Conservation (phyloP, 2,329 filamentous ascomycete species). For the Pseudocercospora pini-densiflorae region DNA sequence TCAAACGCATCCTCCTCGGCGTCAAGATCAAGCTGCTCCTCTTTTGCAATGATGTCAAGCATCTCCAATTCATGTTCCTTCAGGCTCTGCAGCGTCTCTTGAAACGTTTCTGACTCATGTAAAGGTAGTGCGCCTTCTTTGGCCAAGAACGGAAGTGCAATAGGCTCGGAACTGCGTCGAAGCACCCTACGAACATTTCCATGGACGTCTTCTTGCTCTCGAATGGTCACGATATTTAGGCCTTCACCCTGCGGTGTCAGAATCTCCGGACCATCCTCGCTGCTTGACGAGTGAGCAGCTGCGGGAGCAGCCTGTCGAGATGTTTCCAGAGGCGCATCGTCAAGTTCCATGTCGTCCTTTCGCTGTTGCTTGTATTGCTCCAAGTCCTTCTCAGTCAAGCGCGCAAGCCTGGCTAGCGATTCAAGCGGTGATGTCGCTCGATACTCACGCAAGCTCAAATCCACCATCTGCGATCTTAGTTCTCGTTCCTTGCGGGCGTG, state of each 20-base stretch:
- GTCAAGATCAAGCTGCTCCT: conserved; percentile 36
- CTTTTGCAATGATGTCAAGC: conserved; percentile 33
- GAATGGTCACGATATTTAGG: conserved; percentile 29
- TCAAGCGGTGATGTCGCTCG: conserved; percentile 51
- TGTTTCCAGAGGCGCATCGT: conserved; percentile 19
- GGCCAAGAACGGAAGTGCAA: conserved; percentile 50
- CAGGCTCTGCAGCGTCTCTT: conserved; percentile 44
- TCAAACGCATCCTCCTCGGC: conserved; percentile 34
- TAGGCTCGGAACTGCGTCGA: conserved; percentile 47
- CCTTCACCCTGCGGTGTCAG: conserved; percentile 41
- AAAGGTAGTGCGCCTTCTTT: conserved; percentile 43
- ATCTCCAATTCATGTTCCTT: conserved; percentile 43
- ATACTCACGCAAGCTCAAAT: conserved; percentile 47
- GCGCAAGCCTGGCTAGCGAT: conserved; percentile 48
- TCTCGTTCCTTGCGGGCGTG: conserved; percentile 52
- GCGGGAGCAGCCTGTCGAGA: conserved; percentile 18
- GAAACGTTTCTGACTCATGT: conserved; percentile 45
- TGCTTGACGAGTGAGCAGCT: conserved; percentile 34
- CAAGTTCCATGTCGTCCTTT: conserved; percentile 35
- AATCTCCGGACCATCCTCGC: conserved; percentile 38
- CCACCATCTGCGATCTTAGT: conserved; percentile 49
- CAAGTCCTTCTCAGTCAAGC: conserved; percentile 42
- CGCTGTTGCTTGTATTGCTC: conserved; percentile 31
- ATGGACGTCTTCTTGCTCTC: conserved; percentile 29
- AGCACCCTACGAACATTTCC: conserved; percentile 26